A percentile compares a stretch with the other conserved stretches of the same genome.
Evolutionary conservation across 805 yeast species (phyloP).

Genomic region (Yarrowia deformans): DNA sequence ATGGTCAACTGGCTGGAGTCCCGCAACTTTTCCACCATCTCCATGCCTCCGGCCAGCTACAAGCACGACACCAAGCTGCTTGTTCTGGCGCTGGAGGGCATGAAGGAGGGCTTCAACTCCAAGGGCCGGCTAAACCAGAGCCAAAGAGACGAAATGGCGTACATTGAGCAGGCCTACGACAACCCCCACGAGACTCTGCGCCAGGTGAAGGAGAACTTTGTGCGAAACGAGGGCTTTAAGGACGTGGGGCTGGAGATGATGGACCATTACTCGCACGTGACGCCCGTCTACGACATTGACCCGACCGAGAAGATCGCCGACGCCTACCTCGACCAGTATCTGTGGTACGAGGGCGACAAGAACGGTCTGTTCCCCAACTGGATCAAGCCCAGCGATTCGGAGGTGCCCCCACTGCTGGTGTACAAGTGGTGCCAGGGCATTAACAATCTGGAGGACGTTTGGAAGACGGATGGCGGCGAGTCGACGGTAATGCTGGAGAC

Average conservation of each 20-base stretch:
- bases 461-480: slow-evolving; percentile 80
- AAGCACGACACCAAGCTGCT: slow-evolving; percentile 92
- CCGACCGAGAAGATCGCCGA: slow-evolving; percentile 95
- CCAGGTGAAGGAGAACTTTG: slow-evolving; percentile 77
- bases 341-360: slow-evolving; percentile 95
- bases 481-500: slow-evolving; percentile 87
- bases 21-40: slow-evolving; percentile 82
- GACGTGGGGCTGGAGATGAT: slow-evolving; percentile 87
- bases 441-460: slow-evolving; percentile 75
- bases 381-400: slow-evolving; percentile 94
- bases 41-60: slow-evolving; percentile 91
- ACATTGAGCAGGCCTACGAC: slow-evolving; percentile 96
- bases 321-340: slow-evolving; percentile 91
- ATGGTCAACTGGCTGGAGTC: slow-evolving; percentile 92
- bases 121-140: slow-evolving; percentile 80
- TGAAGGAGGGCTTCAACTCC: slow-evolving; percentile 80
- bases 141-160: slow-evolving; percentile 90
- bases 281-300: slow-evolving; percentile 87
- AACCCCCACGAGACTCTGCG: slow-evolving; percentile 93
- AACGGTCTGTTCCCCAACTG: slow-evolving; percentile 90
- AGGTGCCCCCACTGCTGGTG: slow-evolving; percentile 88
- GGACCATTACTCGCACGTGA: slow-evolving; percentile 83
- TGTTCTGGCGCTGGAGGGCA: slow-evolving; percentile 84
- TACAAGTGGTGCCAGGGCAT: slow-evolving; percentile 95
- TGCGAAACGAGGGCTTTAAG: slow-evolving; percentile 91